Evolutionary conservation across 2,329 filamentous ascomycete species (phyloP).

Genomic region (Hirsutella minnesotensis): DNA sequence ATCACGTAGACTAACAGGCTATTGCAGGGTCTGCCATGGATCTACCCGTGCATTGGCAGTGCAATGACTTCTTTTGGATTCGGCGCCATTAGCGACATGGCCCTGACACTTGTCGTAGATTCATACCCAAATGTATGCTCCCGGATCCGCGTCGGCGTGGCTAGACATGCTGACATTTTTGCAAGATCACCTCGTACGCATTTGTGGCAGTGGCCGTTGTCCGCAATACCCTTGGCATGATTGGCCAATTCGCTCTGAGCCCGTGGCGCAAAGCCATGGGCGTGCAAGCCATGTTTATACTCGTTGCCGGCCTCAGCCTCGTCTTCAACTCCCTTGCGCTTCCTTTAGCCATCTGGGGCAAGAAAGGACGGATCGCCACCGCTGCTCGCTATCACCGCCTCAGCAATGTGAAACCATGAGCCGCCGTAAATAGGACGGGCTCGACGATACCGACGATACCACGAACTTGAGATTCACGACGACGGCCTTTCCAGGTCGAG

Average conservation of each 20-base stretch:
- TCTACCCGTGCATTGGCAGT: slow-evolving; percentile 24
- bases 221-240: neutral
- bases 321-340: neutral
- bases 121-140: neutral
- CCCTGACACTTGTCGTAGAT: neutral
- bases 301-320: neutral
- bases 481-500: too few relatives aligned
- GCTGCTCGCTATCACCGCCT: neutral
- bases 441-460: too few relatives aligned
- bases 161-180: neutral
- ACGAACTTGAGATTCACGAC: too few relatives aligned
- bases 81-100: neutral
- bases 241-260: neutral
- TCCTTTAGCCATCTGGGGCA: neutral
- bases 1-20: neutral
- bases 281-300: neutral
- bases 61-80: slow-evolving; percentile 4
- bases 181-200: neutral
- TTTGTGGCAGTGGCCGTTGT: neutral
- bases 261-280: neutral
- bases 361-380: neutral
- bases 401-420: neutral
- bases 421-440: too few relatives aligned
- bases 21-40: slow-evolving; percentile 29
- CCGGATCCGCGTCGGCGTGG: neutral